These are phyloP conservation scores for Lactarius vividus DNA, from an alignment of 768 basidiomycete species.

Conservation along the genomic window DNA sequence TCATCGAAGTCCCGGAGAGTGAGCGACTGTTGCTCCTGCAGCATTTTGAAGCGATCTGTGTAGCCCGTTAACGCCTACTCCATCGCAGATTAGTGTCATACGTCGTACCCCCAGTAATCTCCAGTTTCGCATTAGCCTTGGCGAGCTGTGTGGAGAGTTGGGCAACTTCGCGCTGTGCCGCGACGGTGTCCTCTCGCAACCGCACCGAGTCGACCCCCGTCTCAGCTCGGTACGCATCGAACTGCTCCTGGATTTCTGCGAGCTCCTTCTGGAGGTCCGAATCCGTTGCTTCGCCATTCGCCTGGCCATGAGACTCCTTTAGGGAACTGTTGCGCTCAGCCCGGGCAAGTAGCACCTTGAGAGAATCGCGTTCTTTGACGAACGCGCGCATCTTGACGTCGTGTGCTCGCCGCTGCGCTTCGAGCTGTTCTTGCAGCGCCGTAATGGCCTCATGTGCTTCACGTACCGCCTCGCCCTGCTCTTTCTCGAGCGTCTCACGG, in stretches of 20 bases:
- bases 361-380: constrained; percentile 83
- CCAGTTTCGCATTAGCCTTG: constrained; percentile 79
- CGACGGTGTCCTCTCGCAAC: constrained; percentile 65
- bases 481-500: constrained; percentile 62
- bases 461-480: constrained; percentile 74
- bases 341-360: constrained; percentile 69
- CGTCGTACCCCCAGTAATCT: constrained; percentile 67
- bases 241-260: constrained; percentile 71
- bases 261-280: constrained; percentile 57
- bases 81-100: not conserved
- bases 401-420: constrained; percentile 68
- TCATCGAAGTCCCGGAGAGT: constrained; percentile 66
- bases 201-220: constrained; percentile 74
- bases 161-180: constrained; percentile 65
- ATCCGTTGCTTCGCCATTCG: constrained; percentile 17
- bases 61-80: not conserved
- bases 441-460: constrained; percentile 89
- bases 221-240: constrained; percentile 76
- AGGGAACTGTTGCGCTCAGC: constrained; percentile 38
- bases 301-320: constrained; percentile 30
- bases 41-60: constrained; percentile 66
- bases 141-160: constrained; percentile 66
- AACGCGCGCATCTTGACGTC: constrained; percentile 75
- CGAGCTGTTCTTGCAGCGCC: constrained; percentile 72
- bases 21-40: constrained; percentile 63